phyloP scores from a whole-genome alignment of 106 monocot genomes.

The Narthecium ossifragum region DNA sequence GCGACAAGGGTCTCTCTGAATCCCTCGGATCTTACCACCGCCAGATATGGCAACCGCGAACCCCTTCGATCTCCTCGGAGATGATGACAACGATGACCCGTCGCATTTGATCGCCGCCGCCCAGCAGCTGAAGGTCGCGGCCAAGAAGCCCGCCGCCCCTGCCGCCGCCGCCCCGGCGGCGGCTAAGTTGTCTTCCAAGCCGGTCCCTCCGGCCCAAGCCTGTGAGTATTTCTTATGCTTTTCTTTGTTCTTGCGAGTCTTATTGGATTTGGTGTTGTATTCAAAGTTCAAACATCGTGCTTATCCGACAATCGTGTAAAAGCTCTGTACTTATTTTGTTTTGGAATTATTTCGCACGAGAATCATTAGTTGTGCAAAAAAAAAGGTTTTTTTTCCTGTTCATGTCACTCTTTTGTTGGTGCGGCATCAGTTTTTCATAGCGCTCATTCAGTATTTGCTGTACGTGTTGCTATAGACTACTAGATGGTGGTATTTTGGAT shows the following conservation, averaged over 20 bases:
- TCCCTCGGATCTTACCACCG: not conserved
- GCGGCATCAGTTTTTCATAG: too few relatives aligned
- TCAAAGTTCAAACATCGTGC: too few relatives aligned
- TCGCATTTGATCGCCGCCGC: slow-evolving; percentile 38
- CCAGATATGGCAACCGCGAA: slow-evolving; percentile 33
- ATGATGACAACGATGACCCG: slow-evolving; percentile 50
- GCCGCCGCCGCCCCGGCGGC: slow-evolving; percentile 16
- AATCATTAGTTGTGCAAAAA: too few relatives aligned
- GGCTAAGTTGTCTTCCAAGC: slow-evolving; percentile 46
- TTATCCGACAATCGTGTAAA: too few relatives aligned
- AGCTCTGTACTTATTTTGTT: too few relatives aligned
- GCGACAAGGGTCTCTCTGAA: too few relatives aligned
- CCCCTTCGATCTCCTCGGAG: slow-evolving; percentile 58
- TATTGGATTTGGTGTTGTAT: too few relatives aligned
- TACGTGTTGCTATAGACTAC: not conserved
- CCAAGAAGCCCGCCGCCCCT: slow-evolving; percentile 17
- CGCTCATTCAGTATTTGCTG: not conserved
- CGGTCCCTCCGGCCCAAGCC: slow-evolving; percentile 36
- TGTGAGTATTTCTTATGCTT: slow-evolving; percentile 20
- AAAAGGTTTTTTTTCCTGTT: not conserved
- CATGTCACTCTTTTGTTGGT: not conserved
- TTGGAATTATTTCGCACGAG: too few relatives aligned
- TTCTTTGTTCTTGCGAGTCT: too few relatives aligned
- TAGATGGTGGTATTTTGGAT: too few relatives aligned
- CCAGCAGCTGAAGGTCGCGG: slow-evolving; percentile 39